phyloP scores from a whole-genome alignment of 805 yeast genomes.

The Teunomyces stri region DNA sequence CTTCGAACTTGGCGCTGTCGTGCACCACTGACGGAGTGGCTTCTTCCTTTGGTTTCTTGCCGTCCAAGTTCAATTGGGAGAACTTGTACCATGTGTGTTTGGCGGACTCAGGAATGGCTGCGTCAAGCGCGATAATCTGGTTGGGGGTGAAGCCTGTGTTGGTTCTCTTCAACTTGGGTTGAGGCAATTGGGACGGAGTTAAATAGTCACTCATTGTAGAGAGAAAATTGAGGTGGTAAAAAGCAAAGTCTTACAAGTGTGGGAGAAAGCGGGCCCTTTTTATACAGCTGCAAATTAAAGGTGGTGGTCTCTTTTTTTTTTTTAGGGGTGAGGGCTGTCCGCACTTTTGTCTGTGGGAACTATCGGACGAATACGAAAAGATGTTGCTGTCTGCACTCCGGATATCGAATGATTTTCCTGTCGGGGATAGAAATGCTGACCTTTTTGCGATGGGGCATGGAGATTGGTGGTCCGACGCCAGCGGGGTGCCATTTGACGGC shows the following conservation, averaged over 20 bases:
- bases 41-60: slow-evolving; percentile 35
- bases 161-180: slow-evolving; percentile 61
- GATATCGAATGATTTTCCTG: neutral
- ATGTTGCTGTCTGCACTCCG: neutral
- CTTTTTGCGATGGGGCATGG: neutral
- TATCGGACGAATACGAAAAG: neutral
- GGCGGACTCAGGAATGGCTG: slow-evolving; percentile 74
- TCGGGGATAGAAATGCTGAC: neutral
- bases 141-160: slow-evolving; percentile 90
- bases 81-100: slow-evolving; percentile 76
- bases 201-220: slow-evolving; percentile 33
- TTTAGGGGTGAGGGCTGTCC: neutral
- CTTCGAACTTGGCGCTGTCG: slow-evolving; percentile 58
- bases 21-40: slow-evolving; percentile 12
- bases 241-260: neutral
- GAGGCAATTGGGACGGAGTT: slow-evolving; percentile 38
- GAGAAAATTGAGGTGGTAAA: neutral
- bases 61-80: slow-evolving; percentile 42
- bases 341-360: neutral
- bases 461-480: neutral
- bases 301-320: neutral
- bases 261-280: neutral
- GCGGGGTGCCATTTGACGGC: neutral
- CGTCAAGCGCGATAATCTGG: slow-evolving; percentile 80
- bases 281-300: neutral